These are phyloP conservation scores for Triangularia verruculosa DNA, from an alignment of 2,329 filamentous ascomycete species.

Conservation along the genomic window DNA sequence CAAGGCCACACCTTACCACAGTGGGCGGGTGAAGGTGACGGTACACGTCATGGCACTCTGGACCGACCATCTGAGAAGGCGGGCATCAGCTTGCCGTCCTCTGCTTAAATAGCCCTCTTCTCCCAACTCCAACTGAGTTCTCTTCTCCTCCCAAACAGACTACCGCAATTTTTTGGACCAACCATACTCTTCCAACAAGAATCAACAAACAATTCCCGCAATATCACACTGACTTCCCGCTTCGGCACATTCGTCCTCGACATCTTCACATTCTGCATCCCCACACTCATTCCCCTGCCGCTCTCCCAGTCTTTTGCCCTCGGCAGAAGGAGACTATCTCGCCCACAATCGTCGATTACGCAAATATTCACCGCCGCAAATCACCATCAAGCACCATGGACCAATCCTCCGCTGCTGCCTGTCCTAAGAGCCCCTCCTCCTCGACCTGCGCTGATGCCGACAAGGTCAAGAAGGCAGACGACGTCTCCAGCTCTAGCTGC, in stretches of 20 bases:
- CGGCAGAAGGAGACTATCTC: neutral
- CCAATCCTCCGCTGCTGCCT: neutral
- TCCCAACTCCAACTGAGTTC: neutral
- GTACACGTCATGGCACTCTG: neutral
- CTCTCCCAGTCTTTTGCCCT: neutral
- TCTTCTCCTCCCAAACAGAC: neutral
- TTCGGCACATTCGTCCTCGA: conserved; percentile 2
- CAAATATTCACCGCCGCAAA: neutral
- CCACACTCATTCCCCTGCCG: neutral
- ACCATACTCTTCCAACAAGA: neutral
- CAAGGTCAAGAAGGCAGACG: neutral
- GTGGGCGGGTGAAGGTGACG: neutral
- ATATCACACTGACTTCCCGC: neutral
- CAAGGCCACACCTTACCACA: neutral
- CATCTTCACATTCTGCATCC: conserved; percentile 3
- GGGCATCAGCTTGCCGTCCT: neutral
- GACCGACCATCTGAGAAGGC: neutral
- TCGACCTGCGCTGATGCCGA: neutral
- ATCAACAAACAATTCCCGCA: neutral
- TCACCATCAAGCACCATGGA: neutral
- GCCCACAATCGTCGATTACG: neutral
- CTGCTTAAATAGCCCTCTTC: neutral
- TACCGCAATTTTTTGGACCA: neutral
- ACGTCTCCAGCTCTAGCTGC: neutral
- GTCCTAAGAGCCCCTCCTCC: neutral